Evolutionary conservation across 371 early-diverging fungal genomes (phyloP).

Genomic region (Amoeboaphelidium occidentale): DNA sequence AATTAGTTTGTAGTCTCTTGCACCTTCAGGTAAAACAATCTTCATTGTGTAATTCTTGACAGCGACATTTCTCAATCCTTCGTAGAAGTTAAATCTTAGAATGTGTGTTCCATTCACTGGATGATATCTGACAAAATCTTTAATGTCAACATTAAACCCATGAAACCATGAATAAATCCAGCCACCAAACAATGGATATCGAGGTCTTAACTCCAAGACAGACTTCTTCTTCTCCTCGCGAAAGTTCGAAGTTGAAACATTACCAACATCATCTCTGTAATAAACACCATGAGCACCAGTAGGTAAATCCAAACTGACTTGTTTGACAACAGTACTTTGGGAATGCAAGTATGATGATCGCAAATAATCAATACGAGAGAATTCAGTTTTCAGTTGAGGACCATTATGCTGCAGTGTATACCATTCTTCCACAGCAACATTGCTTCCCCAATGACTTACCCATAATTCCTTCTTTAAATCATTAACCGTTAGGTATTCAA

Average conservation of each 20-base stretch:
- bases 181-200: slow-evolving; percentile 82
- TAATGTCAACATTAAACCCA: slow-evolving; percentile 54
- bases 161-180: slow-evolving; percentile 85
- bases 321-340: slow-evolving; percentile 31
- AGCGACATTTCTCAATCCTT: slow-evolving; percentile 29
- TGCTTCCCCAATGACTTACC: slow-evolving; percentile 62
- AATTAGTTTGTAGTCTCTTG: slow-evolving; percentile 10
- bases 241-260: slow-evolving; percentile 75
- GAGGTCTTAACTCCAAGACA: slow-evolving; percentile 44
- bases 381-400: slow-evolving; percentile 46
- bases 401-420: slow-evolving; percentile 52
- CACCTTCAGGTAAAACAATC: slow-evolving; percentile 77
- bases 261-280: slow-evolving; percentile 80
- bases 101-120: slow-evolving; percentile 17
- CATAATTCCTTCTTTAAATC: slow-evolving; percentile 40
- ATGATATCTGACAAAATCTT: slow-evolving; percentile 21
- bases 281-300: slow-evolving; percentile 41
- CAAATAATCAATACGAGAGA: slow-evolving; percentile 38
- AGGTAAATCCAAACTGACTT: slow-evolving; percentile 30
- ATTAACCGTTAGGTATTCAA: slow-evolving; percentile 37
- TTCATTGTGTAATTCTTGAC: slow-evolving; percentile 35
- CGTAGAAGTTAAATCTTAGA: slow-evolving; percentile 39
- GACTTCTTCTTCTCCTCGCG: slow-evolving; percentile 16
- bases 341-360: slow-evolving; percentile 13
- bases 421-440: slow-evolving; percentile 59